Percentiles rank a stretch among this genome's conserved stretches.
These are phyloP conservation scores for Vaccinium corymbosum DNA, from an alignment of 148 eudicot species.

Conservation along the genomic window DNA sequence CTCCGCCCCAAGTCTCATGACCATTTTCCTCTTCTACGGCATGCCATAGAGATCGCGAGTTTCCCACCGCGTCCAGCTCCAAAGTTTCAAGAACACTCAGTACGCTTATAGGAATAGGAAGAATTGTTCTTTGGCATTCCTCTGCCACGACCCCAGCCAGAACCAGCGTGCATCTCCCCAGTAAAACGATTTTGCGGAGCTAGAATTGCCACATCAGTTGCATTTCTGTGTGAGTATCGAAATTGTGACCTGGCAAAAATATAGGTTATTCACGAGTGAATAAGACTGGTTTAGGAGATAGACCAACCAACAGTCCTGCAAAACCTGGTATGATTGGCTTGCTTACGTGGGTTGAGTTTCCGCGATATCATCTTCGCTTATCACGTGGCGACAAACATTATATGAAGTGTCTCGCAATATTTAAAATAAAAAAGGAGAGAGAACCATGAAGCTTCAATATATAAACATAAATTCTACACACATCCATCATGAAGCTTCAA, in stretches of 20 bases:
- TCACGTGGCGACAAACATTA: not conserved
- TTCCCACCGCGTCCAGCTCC: too few species aligned
- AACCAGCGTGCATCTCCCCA: not conserved
- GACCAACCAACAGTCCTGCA: not conserved
- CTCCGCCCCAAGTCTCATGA: too few species aligned
- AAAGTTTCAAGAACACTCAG: too few species aligned
- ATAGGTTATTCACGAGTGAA: not conserved
- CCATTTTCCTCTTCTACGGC: too few species aligned
- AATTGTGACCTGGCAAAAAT: not conserved
- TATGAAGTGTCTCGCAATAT: not conserved
- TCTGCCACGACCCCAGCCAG: not conserved
- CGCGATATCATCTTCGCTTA: conserved; percentile 3
- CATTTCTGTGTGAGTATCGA: not conserved
- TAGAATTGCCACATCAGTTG: not conserved
- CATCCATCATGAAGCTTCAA: too few species aligned
- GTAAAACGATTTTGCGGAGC: not conserved
- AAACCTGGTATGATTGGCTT: not conserved
- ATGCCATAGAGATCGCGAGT: too few species aligned
- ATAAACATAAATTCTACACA: too few species aligned
- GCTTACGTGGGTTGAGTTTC: conserved; percentile 3
- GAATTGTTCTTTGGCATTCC: not conserved
- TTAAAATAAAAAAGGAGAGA: too few species aligned
- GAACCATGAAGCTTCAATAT: too few species aligned
- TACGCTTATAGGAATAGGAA: not conserved
- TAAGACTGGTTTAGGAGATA: not conserved